Evolutionary conservation across 768 basidiomycete species (phyloP).

Genomic region (Infundibulicybe gibba): DNA sequence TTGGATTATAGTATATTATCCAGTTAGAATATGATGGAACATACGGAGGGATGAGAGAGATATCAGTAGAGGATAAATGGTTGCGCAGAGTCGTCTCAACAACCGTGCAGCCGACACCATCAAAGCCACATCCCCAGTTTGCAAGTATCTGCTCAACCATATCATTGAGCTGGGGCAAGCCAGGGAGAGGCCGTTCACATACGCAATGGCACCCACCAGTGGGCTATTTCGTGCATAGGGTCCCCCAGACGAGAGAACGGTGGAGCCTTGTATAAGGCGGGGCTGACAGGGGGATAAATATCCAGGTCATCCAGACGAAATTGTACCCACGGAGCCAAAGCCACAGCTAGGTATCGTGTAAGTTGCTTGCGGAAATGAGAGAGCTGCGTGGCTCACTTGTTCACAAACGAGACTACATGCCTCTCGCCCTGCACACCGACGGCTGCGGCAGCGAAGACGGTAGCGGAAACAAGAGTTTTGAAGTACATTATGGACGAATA

Average conservation of each 20-base stretch:
- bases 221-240: constrained; percentile 23
- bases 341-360: constrained; percentile 5
- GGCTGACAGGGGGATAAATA: constrained; percentile 11
- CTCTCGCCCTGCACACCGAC: not conserved
- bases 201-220: constrained; percentile 24
- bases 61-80: constrained; percentile 29
- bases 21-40: constrained; percentile 12
- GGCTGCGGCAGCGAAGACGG: not conserved
- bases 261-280: constrained; percentile 15
- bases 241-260: constrained; percentile 23
- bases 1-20: no score
- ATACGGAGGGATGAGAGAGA: constrained; percentile 39
- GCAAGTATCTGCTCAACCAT: no score
- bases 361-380: no score
- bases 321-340: constrained; percentile 5
- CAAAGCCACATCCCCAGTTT: constrained; percentile 14
- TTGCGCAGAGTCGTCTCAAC: constrained; percentile 30
- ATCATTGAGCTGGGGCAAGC: no score
- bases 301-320: not conserved
- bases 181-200: constrained; percentile 4
- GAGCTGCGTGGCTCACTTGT: not conserved
- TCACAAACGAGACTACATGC: not conserved
- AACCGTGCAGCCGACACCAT: constrained; percentile 31
- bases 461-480: not conserved
- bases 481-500: not conserved